Base-by-base conservation (phyloP, 352 stramenopile genomes). In the Globisporangium mamillatum region DNA sequence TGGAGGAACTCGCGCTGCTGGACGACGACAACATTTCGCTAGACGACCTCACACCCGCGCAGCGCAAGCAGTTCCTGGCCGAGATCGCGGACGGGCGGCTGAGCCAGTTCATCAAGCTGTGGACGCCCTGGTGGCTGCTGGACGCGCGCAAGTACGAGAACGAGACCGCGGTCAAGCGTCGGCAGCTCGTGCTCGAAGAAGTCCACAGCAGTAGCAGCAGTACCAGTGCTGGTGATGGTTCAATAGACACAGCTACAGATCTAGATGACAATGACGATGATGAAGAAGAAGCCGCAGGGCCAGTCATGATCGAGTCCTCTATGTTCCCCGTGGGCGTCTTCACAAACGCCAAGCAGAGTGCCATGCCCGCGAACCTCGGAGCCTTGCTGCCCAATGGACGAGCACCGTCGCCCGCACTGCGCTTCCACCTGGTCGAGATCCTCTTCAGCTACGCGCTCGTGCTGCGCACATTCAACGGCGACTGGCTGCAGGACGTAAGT, bases 111-210 rank as follows among this genome's bases (percentile, higher is more conserved):
- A 69, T 95, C 32, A 60, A 68, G 59, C 72, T 91, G 36, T 95
- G 87, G 87, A 67, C 80, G 50, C 87, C 87, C 3, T 95, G 87
- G 87, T 95, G 87, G 87, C 56, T 81, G 22, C 68, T 88, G 60
- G 61, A 61, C 25, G 63, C 79, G 34, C 64, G 60, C 12, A 69
- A 69, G 54, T 95, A 95, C 70, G 72, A 81, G 29, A 73, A 60
- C 4, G 80, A 90, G 64, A 93, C 87, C 5, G 71, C 71, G 0
- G 66, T 63, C 10, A 66, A 64, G 59, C 76, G 87, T 3, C 61
- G 67, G 8, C 60, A 76, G 34, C 76, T 93, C 22, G 81, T 91
- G 22, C 69, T 87, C 16, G 73, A 90, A 60, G 81, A 85, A 63
- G 63, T 89, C 29, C 16, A 52, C 10, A 22, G 44, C 18, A 52